Evolutionary conservation across 2,329 filamentous ascomycete species (phyloP).

Genomic region (Aspergillus sp.): DNA sequence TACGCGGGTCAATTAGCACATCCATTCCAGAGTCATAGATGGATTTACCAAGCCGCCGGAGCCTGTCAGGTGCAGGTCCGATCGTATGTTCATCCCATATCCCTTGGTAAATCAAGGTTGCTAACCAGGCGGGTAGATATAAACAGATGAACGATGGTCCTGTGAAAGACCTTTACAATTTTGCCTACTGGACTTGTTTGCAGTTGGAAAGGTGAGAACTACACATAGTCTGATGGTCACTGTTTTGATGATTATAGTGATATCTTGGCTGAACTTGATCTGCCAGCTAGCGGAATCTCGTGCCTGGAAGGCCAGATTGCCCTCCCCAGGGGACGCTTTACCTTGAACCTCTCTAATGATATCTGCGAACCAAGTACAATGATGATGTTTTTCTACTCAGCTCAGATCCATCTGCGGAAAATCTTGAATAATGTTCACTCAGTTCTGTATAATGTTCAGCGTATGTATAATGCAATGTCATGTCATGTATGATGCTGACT

Average conservation of each 20-base stretch:
- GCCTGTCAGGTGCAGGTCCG: conserved; percentile 65
- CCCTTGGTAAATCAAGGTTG: too few relatives aligned
- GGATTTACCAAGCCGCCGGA: conserved; percentile 55
- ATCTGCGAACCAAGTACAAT: conserved; percentile 27
- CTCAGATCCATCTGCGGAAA: conserved; percentile 53
- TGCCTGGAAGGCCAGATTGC: conserved; percentile 43
- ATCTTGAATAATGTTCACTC: conserved; percentile 49
- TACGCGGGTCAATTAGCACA: conserved; percentile 84
- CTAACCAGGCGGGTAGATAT: conserved; percentile 31
- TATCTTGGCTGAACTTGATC: conserved; percentile 75
- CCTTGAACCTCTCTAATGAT: too few relatives aligned
- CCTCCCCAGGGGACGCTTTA: conserved; percentile 23
- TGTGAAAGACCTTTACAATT: conserved; percentile 54
- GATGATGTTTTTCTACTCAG: conserved; percentile 51
- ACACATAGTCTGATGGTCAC: too few relatives aligned
- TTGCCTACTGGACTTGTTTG: too few relatives aligned
- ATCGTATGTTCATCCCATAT: conserved; percentile 49
- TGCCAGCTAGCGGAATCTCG: too few relatives aligned
- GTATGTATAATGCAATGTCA: too few relatives aligned
- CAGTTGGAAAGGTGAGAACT: conserved; percentile 88
- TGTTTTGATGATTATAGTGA: conserved; percentile 50
- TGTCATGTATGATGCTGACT: too few relatives aligned
- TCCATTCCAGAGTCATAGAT: conserved; percentile 74
- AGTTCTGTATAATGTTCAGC: conserved; percentile 43
- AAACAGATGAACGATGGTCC: conserved; percentile 20